phyloP scores from a whole-genome alignment of 2,329 filamentous ascomycete genomes.

The Fusarium redolens region DNA sequence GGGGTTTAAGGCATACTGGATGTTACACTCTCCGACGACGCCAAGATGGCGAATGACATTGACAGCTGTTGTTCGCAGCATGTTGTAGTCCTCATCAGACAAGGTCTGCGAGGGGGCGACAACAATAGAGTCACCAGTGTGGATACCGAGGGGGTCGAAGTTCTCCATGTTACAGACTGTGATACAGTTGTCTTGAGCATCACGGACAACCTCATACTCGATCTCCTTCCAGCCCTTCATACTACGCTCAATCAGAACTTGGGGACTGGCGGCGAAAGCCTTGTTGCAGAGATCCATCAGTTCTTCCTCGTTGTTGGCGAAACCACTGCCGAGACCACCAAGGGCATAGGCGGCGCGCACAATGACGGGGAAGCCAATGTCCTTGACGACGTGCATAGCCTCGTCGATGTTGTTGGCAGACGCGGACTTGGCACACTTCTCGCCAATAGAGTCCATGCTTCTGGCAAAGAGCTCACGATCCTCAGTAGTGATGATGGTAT shows the following conservation, averaged over 20 bases:
- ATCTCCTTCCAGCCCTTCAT: constrained; percentile 99
- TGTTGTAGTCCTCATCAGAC: constrained; percentile 98
- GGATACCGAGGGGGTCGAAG: constrained; percentile 97
- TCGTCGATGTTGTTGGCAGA: constrained; percentile 91
- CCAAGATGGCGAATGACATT: constrained; percentile 97
- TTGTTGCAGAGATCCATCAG: constrained; percentile 91
- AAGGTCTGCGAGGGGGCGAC: constrained; percentile 97
- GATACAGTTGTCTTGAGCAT: constrained; percentile 97
- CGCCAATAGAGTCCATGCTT: constrained; percentile 97
- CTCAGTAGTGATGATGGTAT: constrained; percentile 98
- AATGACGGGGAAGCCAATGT: constrained; percentile 96
- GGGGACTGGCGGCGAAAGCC: constrained; percentile 93
- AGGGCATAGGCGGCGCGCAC: constrained; percentile 96
- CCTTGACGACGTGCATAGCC: constrained; percentile 86
- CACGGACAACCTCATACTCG: constrained; percentile 97
- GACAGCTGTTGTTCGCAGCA: constrained; percentile 95
- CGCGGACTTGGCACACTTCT: constrained; percentile 97
- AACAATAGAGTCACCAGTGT: constrained; percentile 98
- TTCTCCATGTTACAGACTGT: constrained; percentile 99
- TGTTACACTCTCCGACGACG: constrained; percentile 98
- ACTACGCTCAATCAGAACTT: constrained; percentile 95
- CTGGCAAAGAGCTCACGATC: constrained; percentile 97
- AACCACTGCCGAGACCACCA: constrained; percentile 93
- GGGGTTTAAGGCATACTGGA: constrained; percentile 97
- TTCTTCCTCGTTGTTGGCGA: constrained; percentile 88